Percentiles rank a stretch among this genome's conserved stretches.
These are phyloP conservation scores for Litchi chinensis DNA, from an alignment of 345 rosid genomes.

Conservation along the genomic window DNA sequence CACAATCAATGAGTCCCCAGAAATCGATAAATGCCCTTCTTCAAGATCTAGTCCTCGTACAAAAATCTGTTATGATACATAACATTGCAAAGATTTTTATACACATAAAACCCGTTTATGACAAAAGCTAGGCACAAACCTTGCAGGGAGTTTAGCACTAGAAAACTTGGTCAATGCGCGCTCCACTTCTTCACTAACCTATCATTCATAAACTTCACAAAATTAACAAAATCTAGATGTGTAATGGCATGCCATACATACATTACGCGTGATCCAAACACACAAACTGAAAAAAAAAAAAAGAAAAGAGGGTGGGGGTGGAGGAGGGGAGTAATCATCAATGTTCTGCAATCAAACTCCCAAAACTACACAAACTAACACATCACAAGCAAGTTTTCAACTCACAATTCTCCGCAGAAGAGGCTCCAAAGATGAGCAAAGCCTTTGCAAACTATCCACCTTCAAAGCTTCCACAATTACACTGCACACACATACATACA, in stretches of 20 bases:
- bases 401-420: constrained; percentile 90
- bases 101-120: not conserved
- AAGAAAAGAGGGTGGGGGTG: no score
- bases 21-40: not conserved
- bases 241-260: not conserved
- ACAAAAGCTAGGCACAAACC: constrained; percentile 40
- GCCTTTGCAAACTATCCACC: constrained; percentile 87
- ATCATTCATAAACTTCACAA: constrained; percentile 21
- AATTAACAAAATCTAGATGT: constrained; percentile 10
- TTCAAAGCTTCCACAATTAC: constrained; percentile 94
- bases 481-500: constrained; percentile 46
- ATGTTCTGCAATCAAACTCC: not conserved
- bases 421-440: constrained; percentile 95
- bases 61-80: not conserved
- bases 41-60: not conserved
- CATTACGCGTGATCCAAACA: not conserved
- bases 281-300: no score
- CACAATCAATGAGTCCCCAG: not conserved
- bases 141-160: constrained; percentile 48
- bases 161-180: constrained; percentile 79
- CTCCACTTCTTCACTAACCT: constrained; percentile 97
- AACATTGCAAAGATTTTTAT: not conserved
- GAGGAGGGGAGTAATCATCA: not conserved
- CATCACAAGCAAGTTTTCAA: constrained; percentile 15
- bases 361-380: no score